Evolutionary conservation across 2,329 filamentous ascomycete genomes (phyloP), one percentile per base, ranked within the genome.

Genomic region (Zymoseptoria ardabiliae): DNA sequence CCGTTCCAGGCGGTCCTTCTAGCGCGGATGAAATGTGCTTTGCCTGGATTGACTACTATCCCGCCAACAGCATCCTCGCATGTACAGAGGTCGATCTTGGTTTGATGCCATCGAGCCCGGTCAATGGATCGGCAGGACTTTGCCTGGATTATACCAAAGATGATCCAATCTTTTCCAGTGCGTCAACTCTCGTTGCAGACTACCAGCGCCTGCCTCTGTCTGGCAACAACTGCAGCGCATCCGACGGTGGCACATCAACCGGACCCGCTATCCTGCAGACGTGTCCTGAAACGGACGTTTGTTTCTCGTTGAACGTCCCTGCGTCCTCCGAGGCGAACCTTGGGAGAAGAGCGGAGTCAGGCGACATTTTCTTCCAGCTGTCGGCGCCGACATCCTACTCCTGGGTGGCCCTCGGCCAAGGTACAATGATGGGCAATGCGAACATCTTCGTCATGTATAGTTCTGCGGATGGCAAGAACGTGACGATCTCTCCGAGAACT

Each of bases 401-500:
- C 69, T 85, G 80, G 79, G 76, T 83, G 28, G 79, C 76, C 4
- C 69, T 85, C 6, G 83, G 81, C 6, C 81, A 84, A 67, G 55
- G 55, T 3, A 57, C 62, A 1, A 64, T 69, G 28, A 85, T 85
- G 83, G 64, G 68, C n/a, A 78, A 77, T 20, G 69, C 82, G 8
- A 82, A 83, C 68, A 84, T 85, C 52, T 84, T 85, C 66, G 72
- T 85, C 50, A 73, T 84, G 4, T 85, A 85, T 64, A 75, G 79
- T n/a, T 75, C 78, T 35, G 72, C 76, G 45, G 71, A 71, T 28
- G 78, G 80, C 35, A 77, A 70, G 45, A 84, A 83, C 61, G 79
- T 85, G 11, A 85, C 83, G 0, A 62, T 85, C 8, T 84, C 82
- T 1, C 78, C 81, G 7, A 72, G 82, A 49, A 63, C 73, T 6